phyloP scores from a whole-genome alignment of 1,284 basidiomycete species.

The Leccinum proliferum region DNA sequence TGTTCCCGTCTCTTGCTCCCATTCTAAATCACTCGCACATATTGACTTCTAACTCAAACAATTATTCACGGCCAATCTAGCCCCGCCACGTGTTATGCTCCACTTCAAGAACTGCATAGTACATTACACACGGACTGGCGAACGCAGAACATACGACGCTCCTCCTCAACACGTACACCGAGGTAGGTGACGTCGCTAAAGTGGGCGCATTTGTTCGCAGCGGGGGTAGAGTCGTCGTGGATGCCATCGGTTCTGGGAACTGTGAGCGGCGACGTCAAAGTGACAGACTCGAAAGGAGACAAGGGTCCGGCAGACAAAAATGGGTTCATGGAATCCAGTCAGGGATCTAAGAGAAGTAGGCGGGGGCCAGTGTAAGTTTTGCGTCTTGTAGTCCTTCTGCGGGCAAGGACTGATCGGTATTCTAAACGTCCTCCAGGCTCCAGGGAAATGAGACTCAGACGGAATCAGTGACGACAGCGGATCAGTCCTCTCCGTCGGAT shows the following conservation, averaged over 20 bases:
- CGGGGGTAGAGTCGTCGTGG: constrained; percentile 84
- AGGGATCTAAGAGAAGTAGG: constrained; percentile 77
- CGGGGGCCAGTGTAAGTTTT: constrained; percentile 61
- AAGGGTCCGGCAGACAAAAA: constrained; percentile 17
- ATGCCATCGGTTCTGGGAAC: constrained; percentile 69
- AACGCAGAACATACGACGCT: constrained; percentile 98
- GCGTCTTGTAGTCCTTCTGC: not conserved
- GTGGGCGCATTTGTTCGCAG: constrained; percentile 93
- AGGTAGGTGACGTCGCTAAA: constrained; percentile 86
- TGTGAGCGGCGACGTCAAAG: not conserved
- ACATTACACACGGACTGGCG: constrained; percentile 65
- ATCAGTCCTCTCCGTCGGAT: too few relatives aligned
- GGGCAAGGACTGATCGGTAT: not conserved
- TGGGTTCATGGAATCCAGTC: constrained; percentile 69
- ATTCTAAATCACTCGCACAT: not conserved
- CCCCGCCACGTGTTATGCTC: constrained; percentile 83
- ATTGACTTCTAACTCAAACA: constrained; percentile 30
- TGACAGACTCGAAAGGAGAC: constrained; percentile 14
- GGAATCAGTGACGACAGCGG: too few relatives aligned
- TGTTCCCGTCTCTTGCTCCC: not conserved
- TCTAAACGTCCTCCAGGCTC: not conserved
- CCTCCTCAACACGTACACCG: constrained; percentile 94
- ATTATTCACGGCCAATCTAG: constrained; percentile 96
- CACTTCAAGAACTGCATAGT: constrained; percentile 91
- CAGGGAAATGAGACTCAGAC: too few relatives aligned